Evolutionary conservation across 2,329 filamentous ascomycete species (phyloP), one percentile per base, ranked within the genome.

Genomic region (Pseudogymnoascus destructans): DNA sequence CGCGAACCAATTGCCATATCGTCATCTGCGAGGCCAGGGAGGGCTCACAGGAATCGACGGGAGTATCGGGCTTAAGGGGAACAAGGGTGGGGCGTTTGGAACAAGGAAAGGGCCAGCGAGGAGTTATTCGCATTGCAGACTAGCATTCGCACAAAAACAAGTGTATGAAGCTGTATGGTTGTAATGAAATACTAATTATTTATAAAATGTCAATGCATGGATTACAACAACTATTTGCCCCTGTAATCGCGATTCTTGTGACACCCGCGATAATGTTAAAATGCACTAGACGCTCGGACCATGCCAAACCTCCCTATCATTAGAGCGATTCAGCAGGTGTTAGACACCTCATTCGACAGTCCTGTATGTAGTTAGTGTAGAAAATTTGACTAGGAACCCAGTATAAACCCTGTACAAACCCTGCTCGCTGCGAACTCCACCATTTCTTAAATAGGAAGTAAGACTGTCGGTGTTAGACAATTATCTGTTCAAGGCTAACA

Each of bases 1-100:
- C 56, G 40, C 1, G 25, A 30, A 21, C 36, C 56, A 15, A 57
- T 30, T 54, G 54, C 35, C 17, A 36, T 36, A 33, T 52, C 57
- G 57, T 36, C 57, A 56, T 25, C 56, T 21, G 10, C 38, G 13
- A 55, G 40, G 10, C 42, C 57, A 32, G 27, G 27, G 25, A 55
- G 42, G 33, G 46, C 38, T n/a, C 57, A 58, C n/a, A 55, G 57
- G n/a, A 52, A 52, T 52, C 46, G 46, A 17, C 46, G 46, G 25
- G 46, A 52, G 25, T 52, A 52, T 52, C 46, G 46, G 46, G 25
- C 25, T 30, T 52, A 52, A 52, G 46, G 46, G n/a, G n/a, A 17
- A 30, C 46, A 10, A 10, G 46, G 46, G 17, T 5, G 1, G 46
- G 23, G 46, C 23, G 46, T 52, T 30, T 52, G 46, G 46, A 52